Conservation (phyloP, 768 basidiomycete species). For the Russula sp. region DNA sequence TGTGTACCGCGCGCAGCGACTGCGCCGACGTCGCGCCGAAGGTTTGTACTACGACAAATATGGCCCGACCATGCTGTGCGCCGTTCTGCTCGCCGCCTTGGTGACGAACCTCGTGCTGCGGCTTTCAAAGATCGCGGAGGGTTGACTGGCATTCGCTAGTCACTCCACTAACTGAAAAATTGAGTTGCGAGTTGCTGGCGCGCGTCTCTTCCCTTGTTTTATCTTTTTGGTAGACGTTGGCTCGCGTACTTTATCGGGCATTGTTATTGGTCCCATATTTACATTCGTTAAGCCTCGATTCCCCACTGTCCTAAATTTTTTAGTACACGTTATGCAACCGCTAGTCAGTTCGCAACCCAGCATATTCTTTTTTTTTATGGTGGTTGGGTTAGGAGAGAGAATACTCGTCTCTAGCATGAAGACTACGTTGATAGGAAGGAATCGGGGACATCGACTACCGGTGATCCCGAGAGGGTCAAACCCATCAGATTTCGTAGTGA, state of each 20-base stretch:
- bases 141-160: not conserved
- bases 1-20: slow-evolving; percentile 61
- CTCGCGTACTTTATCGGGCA: not conserved
- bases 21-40: slow-evolving; percentile 66
- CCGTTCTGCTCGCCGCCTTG: slow-evolving; percentile 62
- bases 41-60: slow-evolving; percentile 88
- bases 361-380: not conserved
- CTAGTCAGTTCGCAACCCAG: not conserved
- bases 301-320: not conserved
- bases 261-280: not conserved
- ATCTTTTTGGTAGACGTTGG: not conserved
- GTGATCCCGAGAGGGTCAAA: not conserved
- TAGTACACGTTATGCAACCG: not conserved
- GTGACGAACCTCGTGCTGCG: slow-evolving; percentile 71
- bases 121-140: slow-evolving; percentile 42
- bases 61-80: slow-evolving; percentile 72
- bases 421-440: not conserved
- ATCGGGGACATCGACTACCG: not conserved
- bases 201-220: not conserved
- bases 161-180: not conserved
- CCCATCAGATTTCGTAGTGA: not conserved
- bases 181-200: not conserved
- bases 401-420: not conserved
- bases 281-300: not conserved
- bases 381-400: not conserved